Conservation (phyloP, 2,329 filamentous ascomycete genomes). For the Plectosphaerella sp. region DNA sequence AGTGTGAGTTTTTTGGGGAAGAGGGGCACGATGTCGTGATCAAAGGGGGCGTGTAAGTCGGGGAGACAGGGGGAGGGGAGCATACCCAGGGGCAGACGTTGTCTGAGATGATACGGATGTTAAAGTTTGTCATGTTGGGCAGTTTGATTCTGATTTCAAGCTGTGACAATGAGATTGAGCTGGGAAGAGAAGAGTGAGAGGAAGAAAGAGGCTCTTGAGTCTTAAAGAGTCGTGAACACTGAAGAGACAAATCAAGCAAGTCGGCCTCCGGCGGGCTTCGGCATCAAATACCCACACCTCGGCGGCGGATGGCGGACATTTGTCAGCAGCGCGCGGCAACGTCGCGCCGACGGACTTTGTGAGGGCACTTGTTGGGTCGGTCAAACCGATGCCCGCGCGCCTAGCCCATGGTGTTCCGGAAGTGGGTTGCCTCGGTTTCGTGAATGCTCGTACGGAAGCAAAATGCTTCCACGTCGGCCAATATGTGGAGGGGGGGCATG, state of each 20-base stretch:
- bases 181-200: background rate
- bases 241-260: too few relatives aligned
- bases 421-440: too few relatives aligned
- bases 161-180: background rate
- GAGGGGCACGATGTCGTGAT: slow-evolving; percentile 3
- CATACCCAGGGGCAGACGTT: slow-evolving; percentile 65
- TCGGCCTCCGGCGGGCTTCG: too few relatives aligned
- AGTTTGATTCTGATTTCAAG: background rate
- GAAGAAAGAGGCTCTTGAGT: background rate
- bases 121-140: slow-evolving; percentile 63
- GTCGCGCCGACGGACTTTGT: background rate
- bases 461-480: too few relatives aligned
- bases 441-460: too few relatives aligned
- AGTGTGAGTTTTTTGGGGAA: background rate
- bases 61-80: background rate
- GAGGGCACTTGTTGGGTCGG: background rate
- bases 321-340: background rate
- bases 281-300: background rate
- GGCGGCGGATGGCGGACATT: slow-evolving; percentile 3
- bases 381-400: too few relatives aligned
- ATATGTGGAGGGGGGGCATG: too few relatives aligned
- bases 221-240: background rate
- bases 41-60: background rate
- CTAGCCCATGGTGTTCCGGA: too few relatives aligned
- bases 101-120: slow-evolving; percentile 76